A percentile compares a stretch with the other conserved stretches of the same genome.
Conservation (phyloP, 805 yeast genomes). For the Wickerhamiella parazyma region DNA sequence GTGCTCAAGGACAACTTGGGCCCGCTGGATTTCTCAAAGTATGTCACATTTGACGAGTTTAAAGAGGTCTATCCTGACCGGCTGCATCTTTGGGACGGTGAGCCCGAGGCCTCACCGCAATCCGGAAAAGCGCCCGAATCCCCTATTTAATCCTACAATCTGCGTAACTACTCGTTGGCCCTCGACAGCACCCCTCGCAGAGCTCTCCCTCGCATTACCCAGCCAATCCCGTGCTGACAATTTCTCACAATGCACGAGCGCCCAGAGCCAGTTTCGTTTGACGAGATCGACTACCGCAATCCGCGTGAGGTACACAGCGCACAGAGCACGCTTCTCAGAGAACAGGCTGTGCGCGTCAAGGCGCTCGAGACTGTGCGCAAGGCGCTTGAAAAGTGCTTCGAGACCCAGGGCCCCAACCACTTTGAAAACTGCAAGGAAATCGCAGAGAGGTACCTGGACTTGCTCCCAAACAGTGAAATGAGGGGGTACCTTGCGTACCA, state of each 20-base stretch:
- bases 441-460: constrained; percentile 52
- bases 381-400: constrained; percentile 62
- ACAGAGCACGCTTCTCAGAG: constrained; percentile 64
- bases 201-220: neutral
- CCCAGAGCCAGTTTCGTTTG: constrained; percentile 68
- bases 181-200: too few species aligned
- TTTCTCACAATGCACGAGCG: constrained; percentile 22
- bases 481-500: constrained; percentile 75
- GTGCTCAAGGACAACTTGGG: constrained; percentile 39
- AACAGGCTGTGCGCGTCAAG: constrained; percentile 61
- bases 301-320: constrained; percentile 50
- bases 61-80: constrained; percentile 30
- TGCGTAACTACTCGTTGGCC: too few species aligned
- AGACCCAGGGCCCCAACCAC: constrained; percentile 48
- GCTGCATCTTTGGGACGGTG: constrained; percentile 18
- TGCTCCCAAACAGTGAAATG: constrained; percentile 56
- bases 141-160: too few species aligned
- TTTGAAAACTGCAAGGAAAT: constrained; percentile 69
- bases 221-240: neutral
- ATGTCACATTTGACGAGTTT: constrained; percentile 41
- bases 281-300: constrained; percentile 65
- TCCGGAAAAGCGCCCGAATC: too few species aligned
- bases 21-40: constrained; percentile 41
- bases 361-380: constrained; percentile 56
- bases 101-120: too few species aligned